phyloP scores from a whole-genome alignment of 176 grass and related monocot genomes.

The Aechmea fasciata region DNA sequence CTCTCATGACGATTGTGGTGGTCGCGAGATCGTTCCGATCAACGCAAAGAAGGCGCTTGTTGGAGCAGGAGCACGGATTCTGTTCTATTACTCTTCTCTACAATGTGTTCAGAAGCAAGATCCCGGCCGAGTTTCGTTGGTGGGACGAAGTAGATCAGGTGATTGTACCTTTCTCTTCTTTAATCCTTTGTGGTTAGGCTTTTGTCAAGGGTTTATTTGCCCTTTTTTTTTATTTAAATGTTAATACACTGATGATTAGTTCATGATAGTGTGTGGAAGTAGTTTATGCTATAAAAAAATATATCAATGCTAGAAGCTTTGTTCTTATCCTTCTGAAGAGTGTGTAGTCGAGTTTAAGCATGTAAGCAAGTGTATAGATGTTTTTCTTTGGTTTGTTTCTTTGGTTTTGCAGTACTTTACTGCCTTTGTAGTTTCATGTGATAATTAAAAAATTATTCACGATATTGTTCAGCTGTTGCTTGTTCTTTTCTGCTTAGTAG shows the following conservation, averaged over 20 bases:
- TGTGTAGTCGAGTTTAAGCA: too few species aligned
- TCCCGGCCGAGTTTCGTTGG: conserved; percentile 84
- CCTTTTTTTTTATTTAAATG: conserved; percentile 1
- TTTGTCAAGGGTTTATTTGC: background rate
- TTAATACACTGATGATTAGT: background rate
- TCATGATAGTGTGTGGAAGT: background rate
- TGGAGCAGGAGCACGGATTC: conserved; percentile 52
- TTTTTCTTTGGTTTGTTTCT: too few species aligned
- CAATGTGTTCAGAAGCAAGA: conserved; percentile 77
- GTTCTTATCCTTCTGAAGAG: too few species aligned
- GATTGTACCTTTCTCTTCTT: background rate
- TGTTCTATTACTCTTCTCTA: conserved; percentile 82
- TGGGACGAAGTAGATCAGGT: conserved; percentile 94
- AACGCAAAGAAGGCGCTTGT: conserved; percentile 61
- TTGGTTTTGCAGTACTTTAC: too few species aligned
- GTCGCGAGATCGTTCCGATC: conserved; percentile 24
- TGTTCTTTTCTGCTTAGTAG: too few species aligned
- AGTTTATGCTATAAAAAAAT: background rate
- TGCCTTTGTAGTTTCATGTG: too few species aligned
- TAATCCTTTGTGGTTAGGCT: conserved; percentile 1
- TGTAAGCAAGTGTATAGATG: too few species aligned
- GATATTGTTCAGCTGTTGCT: too few species aligned
- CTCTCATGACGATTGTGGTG: conserved; percentile 19
- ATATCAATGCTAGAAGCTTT: background rate
- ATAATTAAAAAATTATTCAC: too few species aligned